phyloP scores from a whole-genome alignment of 257 asterid genomes.

The Cruciata laevipes region DNA sequence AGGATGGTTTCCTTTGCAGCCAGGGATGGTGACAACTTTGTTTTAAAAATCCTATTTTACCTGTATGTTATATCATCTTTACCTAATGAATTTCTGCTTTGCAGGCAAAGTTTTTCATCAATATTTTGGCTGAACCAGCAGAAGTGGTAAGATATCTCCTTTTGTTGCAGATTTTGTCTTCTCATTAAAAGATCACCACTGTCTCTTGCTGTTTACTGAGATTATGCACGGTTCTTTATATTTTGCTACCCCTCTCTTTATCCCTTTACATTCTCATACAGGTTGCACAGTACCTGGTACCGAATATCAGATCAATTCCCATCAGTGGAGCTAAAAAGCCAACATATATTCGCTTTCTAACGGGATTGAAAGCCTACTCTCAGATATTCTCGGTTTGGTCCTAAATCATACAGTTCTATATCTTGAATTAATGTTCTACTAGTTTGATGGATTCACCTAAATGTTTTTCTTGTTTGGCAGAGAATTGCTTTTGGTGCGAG shows the following conservation, averaged over 20 bases:
- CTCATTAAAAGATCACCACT: neutral
- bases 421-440: neutral
- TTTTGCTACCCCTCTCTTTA: neutral
- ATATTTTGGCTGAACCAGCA: constrained; percentile 93
- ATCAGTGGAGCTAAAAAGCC: constrained; percentile 65
- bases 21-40: constrained; percentile 96
- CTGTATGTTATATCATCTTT: neutral
- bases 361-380: constrained; percentile 90
- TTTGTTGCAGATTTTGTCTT: constrained; percentile 1
- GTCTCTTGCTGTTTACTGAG: neutral
- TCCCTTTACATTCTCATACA: constrained; percentile 18
- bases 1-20: constrained; percentile 41
- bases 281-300: constrained; percentile 88
- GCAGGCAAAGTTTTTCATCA: constrained; percentile 97
- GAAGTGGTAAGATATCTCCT: constrained; percentile 52
- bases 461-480: constrained; percentile 26
- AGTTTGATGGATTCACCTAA: neutral
- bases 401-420: neutral
- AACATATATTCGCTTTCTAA: constrained; percentile 88
- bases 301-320: constrained; percentile 70
- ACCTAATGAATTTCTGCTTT: constrained; percentile 6
- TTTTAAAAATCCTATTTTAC: neutral
- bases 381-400: constrained; percentile 83
- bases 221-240: neutral
- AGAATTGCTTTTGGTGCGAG: constrained; percentile 89